Evolutionary conservation across 2,329 filamentous ascomycete genomes (phyloP), one percentile per base, ranked within the genome.

Genomic region (Cercospora nicotianae): DNA sequence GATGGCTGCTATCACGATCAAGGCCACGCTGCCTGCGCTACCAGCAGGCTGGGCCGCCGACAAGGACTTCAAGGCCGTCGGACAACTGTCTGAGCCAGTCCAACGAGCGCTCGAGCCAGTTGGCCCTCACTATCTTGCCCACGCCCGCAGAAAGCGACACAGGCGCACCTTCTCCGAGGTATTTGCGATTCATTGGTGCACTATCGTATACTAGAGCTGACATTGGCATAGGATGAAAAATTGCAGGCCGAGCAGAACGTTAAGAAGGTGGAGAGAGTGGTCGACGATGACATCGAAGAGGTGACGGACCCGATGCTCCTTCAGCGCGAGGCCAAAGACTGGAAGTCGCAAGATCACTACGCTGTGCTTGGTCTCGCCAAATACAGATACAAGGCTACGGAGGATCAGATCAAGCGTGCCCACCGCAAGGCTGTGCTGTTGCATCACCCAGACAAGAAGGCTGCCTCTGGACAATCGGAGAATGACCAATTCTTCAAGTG

Each of bases 401-500:
- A 97, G 82, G 94, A 98, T 74, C 94, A 98, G 85, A 98, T 99
- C 86, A 98, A 97, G 87, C 92, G 92, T 76, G 95, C 96, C 74
- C 94, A 99, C 85, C 93, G 95, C 85, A 97, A 96, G 89, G 99
- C 99, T 91, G 95, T 99, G 73, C 91, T 99, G 73, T 94, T 93
- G 84, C 95, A 99, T 82, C 95, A 99, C 82, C 95, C 95, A 70
- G 95, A 99, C 82, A 99, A 99, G 90, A 96, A 96, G 85, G 95
- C 96, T 16, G 95, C 95, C 30, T 87, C 90, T 59, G 95, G 95
- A 70, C 87, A 88, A 76, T 87, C 88, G 74, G 94, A 98, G 77
- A 94, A 97, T 82, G 95, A 99, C 81, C 92, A 91, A 81, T 99
- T 99, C 87, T 99, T 99, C 91, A 99, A 99, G 87, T 99, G 96